Base-by-base conservation (phyloP, 2,329 filamentous ascomycete genomes). In the Aspergillus cejpii region DNA sequence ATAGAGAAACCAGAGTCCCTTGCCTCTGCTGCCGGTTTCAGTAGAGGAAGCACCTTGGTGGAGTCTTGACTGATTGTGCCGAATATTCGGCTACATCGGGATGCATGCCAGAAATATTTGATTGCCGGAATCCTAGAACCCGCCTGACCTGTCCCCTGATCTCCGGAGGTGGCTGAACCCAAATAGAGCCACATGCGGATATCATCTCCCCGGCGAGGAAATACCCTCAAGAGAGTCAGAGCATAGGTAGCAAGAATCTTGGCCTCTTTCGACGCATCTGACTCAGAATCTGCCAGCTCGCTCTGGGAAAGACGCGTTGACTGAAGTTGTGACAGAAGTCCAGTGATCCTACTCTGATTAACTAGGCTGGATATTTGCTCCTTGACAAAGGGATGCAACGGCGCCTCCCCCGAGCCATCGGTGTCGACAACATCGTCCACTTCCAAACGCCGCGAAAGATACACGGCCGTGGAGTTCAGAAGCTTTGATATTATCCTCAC, bases 151-250 rank as follows among this genome's bases (percentile, higher is more conserved):
- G 63, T 49, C 6, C 52, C 49, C 47, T 68, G 53, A 58, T 64
- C 41, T 59, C 68, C 48, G 15, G 52, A 69, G 49, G 52, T 60
- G 3, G 85, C 74, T 34, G 84, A 80, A 0, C 88, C 86, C 31
- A 92, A 75, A 60, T 92, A 97, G 1, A 97, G 73, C 70, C 88
- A 91, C 87, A 97, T 94, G 17, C 90, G 84, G 48, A 96, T 94
- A 47, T 96, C 89, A 59, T 96, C 90, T 3, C 83, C 83, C 47
- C 81, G 78, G 5, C 76, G 72, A 6, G 91, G 89, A 53, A 97
- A 97, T 56, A 89, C 90, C 47, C 86, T 80, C 3, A 97, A 72
- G 2, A 98, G 71, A 0, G 87, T 90, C 29, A 97, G 73, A 2
- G 89, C 87, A 61, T 95, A 97, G 21, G 85, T 87, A 10, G 91